These are phyloP conservation scores for Leucosporidium scottii DNA, from an alignment of 768 basidiomycete species.

Conservation along the genomic window DNA sequence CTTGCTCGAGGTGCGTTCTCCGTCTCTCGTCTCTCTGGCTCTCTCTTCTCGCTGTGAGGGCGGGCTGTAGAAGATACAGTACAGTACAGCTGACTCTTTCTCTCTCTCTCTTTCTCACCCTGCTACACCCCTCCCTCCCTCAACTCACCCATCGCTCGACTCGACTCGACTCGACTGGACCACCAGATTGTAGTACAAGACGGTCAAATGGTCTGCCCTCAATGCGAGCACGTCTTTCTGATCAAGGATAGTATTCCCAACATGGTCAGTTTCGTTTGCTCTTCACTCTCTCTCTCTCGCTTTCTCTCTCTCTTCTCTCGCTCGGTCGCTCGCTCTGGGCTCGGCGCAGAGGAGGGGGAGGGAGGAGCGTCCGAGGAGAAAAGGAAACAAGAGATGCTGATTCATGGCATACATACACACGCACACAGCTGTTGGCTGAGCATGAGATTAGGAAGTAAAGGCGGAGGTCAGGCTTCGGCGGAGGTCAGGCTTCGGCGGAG, in stretches of 20 bases:
- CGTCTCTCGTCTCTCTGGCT: too few relatives aligned
- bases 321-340: not conserved
- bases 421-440: conserved; percentile 81
- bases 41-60: too few relatives aligned
- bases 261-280: conserved; percentile 73
- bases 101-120: not conserved
- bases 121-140: not conserved
- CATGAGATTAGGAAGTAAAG: conserved; percentile 56
- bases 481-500: too few relatives aligned
- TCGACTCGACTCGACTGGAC: not conserved
- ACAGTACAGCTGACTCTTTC: not conserved
- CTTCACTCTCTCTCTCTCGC: too few relatives aligned
- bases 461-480: too few relatives aligned
- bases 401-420: too few relatives aligned
- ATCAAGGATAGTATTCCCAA: conserved; percentile 94
- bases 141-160: not conserved
- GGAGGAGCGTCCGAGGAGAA: not conserved
- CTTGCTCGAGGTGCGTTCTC: conserved; percentile 70
- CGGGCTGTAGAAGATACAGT: too few relatives aligned
- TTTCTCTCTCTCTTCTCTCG: too few relatives aligned
- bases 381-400: not conserved
- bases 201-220: conserved; percentile 86
- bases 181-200: conserved; percentile 80
- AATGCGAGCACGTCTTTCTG: conserved; percentile 80
- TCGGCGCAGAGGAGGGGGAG: too few relatives aligned